Evolutionary conservation across 768 basidiomycete species (phyloP), one percentile per base, ranked within the genome.

Genomic region (Clavaria fumosa): DNA sequence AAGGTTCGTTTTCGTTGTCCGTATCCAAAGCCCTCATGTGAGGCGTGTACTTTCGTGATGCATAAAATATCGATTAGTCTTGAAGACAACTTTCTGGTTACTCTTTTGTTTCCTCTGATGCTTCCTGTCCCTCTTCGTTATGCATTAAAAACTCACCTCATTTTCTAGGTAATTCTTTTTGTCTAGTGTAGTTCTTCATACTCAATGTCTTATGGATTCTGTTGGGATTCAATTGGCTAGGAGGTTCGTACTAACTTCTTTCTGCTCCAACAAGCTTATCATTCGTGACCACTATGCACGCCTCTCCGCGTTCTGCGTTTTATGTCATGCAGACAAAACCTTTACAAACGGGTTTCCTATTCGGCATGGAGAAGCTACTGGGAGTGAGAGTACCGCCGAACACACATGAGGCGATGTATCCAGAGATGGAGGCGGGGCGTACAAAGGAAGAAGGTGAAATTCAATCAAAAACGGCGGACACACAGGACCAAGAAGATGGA

Each of bases 31-130:
- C 19, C 34, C 46, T 44, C 43, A 43, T 44, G 49, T 32, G 47
- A 24, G 32, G 34, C 34, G 46, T 39, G 23, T 45, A 38, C 38
- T 46, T 20, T n/a, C 49, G 53, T 59, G 60, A 69, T 75, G 78
- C 74, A 68, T 67, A 70, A 60, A 57, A 58, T 69, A 69, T 67
- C 78, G 88, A 90, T 91, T 91, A 90, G 85, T 91, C 84, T 86
- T 86, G 57, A 78, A 85, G 85, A 85, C 78, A 50, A 44, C 45
- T 44, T 54, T 59, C 70, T 83, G 82, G 79, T 84, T 83, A 72
- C n/a, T n/a, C n/a, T n/a, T n/a, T n/a, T n/a, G n/a, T n/a, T n/a
- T n/a, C n/a, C n/a, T n/a, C n/a, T n/a, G n/a, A n/a, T n/a, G n/a
- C n/a, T n/a, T n/a, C n/a, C n/a, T n/a, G n/a, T n/a, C n/a, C n/a